These are phyloP conservation scores for Tolypocladium endophyticum DNA, from an alignment of 2,329 filamentous ascomycete species.

Conservation along the genomic window DNA sequence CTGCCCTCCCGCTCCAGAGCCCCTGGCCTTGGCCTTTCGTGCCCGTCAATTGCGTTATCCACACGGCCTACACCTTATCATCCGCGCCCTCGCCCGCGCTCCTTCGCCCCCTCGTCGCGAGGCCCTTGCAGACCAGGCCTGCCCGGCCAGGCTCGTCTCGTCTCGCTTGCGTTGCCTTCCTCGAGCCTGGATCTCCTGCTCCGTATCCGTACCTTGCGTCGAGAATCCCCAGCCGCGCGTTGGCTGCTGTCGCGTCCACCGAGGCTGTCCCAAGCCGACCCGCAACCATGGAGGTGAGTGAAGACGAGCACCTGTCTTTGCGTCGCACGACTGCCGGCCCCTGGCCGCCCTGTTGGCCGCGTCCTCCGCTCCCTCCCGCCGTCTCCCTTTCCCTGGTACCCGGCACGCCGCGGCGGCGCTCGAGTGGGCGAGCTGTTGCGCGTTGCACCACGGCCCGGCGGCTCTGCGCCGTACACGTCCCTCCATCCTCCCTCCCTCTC, in stretches of 20 bases:
- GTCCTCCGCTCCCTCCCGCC: not conserved
- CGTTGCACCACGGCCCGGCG: not conserved
- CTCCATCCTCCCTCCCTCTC: not conserved
- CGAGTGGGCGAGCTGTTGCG: not conserved
- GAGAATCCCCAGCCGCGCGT: not conserved
- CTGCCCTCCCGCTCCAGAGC: not conserved
- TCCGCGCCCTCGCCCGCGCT: not conserved
- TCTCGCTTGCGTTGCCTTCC: not conserved
- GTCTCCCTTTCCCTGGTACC: not conserved
- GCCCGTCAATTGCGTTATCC: not conserved
- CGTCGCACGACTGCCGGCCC: not conserved
- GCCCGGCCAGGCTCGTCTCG: not conserved
- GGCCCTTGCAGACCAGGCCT: not conserved
- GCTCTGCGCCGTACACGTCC: not conserved
- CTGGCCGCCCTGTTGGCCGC: not conserved
- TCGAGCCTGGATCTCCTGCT: not conserved
- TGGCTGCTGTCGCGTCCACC: not conserved
- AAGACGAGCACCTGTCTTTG: not conserved
- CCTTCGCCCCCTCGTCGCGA: not conserved
- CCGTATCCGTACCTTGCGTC: not conserved
- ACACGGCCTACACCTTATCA: not conserved
- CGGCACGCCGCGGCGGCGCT: not conserved
- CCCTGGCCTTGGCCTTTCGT: not conserved
- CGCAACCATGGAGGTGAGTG: slow-evolving; percentile 6
- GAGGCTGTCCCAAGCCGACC: not conserved